These are phyloP conservation scores for Verticillium nubilum DNA, from an alignment of 2,329 filamentous ascomycete species.

Conservation along the genomic window DNA sequence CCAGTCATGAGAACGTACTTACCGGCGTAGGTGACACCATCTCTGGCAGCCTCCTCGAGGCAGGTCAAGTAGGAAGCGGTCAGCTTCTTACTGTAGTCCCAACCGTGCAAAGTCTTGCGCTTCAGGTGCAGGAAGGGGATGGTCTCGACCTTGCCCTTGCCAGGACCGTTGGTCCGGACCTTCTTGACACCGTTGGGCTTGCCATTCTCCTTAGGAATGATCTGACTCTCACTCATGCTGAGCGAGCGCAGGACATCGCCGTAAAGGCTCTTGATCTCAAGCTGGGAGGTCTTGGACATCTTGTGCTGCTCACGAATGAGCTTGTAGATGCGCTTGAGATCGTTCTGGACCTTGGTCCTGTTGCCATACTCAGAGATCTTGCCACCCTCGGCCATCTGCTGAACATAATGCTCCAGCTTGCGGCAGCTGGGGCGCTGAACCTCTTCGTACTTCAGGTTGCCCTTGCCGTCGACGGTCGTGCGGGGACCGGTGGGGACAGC, in stretches of 20 bases:
- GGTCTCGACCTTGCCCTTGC: constrained; percentile 91
- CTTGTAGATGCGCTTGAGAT: constrained; percentile 92
- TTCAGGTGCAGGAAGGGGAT: constrained; percentile 97
- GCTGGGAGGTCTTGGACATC: constrained; percentile 89
- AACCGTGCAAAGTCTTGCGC: constrained; percentile 87
- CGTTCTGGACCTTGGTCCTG: constrained; percentile 95
- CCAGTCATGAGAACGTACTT: constrained; percentile 98
- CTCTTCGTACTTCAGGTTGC: constrained; percentile 90
- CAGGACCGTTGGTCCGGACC: constrained; percentile 48
- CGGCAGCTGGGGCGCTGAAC: constrained; percentile 80
- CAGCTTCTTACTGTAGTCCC: constrained; percentile 99
- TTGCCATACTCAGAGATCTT: constrained; percentile 99
- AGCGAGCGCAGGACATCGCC: constrained; percentile 90
- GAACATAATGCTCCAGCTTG: constrained; percentile 97
- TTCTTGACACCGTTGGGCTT: constrained; percentile 53
- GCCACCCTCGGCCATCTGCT: constrained; percentile 96
- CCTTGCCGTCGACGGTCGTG: constrained; percentile 86
- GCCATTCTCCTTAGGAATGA: constrained; percentile 81
- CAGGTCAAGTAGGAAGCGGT: constrained; percentile 90
- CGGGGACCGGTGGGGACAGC: constrained; percentile 85
- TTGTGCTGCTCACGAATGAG: constrained; percentile 98
- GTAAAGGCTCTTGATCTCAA: constrained; percentile 95
- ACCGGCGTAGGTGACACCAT: constrained; percentile 85
- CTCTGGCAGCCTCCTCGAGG: constrained; percentile 79
- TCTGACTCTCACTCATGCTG: constrained; percentile 97